Evolutionary conservation across 768 basidiomycete genomes (phyloP).

Genomic region (Crepidotus variabilis): DNA sequence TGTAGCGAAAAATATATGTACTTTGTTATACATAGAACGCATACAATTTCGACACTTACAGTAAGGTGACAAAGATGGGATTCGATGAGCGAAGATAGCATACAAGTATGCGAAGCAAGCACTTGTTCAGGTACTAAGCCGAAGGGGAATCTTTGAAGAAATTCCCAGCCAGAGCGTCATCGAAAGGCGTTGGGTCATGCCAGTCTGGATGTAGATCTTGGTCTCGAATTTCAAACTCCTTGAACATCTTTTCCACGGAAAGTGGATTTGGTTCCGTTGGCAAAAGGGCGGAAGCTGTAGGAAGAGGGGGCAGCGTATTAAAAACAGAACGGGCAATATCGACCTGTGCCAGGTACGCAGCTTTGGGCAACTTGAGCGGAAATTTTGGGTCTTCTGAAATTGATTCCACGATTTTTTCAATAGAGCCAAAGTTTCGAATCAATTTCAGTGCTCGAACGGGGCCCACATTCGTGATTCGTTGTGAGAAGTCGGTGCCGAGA

Average conservation of each 20-base stretch:
- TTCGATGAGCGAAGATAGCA: no score
- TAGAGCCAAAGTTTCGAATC: constrained; percentile 58
- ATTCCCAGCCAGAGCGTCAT: background rate
- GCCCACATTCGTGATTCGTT: constrained; percentile 79
- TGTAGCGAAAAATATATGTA: background rate
- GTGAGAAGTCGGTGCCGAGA: constrained; percentile 88
- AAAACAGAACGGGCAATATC: constrained; percentile 62
- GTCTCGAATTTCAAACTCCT: background rate
- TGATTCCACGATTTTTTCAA: constrained; percentile 50
- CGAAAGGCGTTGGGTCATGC: background rate
- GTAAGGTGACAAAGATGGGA: no score
- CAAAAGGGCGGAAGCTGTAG: constrained; percentile 17
- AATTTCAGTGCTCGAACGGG: constrained; percentile 74
- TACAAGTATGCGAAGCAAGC: no score
- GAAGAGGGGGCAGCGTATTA: constrained; percentile 59
- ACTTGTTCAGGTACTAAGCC: no score
- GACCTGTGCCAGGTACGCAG: constrained; percentile 64
- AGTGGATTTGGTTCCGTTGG: background rate
- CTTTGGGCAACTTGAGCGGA: constrained; percentile 39
- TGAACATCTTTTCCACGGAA: background rate
- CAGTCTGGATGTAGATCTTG: background rate
- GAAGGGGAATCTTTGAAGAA: background rate
- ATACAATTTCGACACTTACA: no score
- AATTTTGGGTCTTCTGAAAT: constrained; percentile 50
- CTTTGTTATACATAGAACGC: no score